These are phyloP conservation scores for Flueggea neowawraea DNA, from an alignment of 441 rosid species.

Conservation along the genomic window DNA sequence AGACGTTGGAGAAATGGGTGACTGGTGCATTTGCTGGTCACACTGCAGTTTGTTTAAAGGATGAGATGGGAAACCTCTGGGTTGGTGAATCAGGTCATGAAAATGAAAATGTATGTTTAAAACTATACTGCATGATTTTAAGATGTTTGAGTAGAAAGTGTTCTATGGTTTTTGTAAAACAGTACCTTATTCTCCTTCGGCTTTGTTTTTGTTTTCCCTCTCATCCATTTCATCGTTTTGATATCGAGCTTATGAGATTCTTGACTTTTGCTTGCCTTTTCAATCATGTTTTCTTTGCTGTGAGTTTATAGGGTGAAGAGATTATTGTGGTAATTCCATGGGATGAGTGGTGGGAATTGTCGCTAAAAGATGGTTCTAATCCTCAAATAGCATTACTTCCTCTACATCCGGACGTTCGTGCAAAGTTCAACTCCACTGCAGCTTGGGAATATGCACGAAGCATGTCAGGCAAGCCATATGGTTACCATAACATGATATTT, in stretches of 20 bases:
- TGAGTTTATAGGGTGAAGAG: slow-evolving; percentile 78
- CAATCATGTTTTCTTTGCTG: not conserved
- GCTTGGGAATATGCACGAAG: slow-evolving; percentile 95
- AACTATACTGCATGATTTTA: too few relatives aligned
- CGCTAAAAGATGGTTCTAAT: slow-evolving; percentile 80
- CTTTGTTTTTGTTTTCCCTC: too few relatives aligned
- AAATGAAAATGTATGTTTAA: slow-evolving; percentile 71
- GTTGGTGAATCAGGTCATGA: slow-evolving; percentile 99
- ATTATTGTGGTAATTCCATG: slow-evolving; percentile 79
- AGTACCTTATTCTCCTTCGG: too few relatives aligned
- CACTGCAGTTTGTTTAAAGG: slow-evolving; percentile 95
- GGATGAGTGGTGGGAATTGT: slow-evolving; percentile 97
- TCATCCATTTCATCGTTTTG: too few relatives aligned
- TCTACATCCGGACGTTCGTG: slow-evolving; percentile 72
- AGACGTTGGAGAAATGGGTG: slow-evolving; percentile 98
- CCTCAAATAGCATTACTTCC: slow-evolving; percentile 97
- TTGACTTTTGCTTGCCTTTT: too few relatives aligned
- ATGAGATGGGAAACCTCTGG: slow-evolving; percentile 86
- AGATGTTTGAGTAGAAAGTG: too few relatives aligned
- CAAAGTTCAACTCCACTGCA: slow-evolving; percentile 72
- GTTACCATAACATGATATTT: slow-evolving; percentile 98
- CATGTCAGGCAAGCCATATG: slow-evolving; percentile 96
- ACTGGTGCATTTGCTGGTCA: slow-evolving; percentile 99
- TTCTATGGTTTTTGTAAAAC: too few relatives aligned
- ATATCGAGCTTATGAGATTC: too few relatives aligned